These are phyloP conservation scores for Dipodascus albidus DNA, from an alignment of 805 yeast genomes.

Conservation along the genomic window DNA sequence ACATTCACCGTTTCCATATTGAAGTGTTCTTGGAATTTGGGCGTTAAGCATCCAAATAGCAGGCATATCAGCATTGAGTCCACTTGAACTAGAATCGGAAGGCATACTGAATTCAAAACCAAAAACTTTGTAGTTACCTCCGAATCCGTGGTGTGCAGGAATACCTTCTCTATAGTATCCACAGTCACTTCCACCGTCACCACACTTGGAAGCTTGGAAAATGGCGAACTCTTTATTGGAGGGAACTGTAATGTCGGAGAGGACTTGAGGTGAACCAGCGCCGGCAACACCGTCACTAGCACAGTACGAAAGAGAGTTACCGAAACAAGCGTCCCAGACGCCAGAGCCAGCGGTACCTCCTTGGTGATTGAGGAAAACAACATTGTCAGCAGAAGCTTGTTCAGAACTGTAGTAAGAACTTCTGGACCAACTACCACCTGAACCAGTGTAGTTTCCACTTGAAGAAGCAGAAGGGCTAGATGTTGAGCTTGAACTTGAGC, in stretches of 20 bases:
- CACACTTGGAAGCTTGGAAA: conserved; percentile 44
- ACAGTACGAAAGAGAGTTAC: conserved; percentile 83
- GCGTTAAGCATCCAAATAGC: conserved; percentile 96
- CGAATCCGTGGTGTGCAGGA: conserved; percentile 93
- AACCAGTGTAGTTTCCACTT: conserved; percentile 27
- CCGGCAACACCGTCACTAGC: conserved; percentile 68
- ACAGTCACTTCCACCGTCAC: conserved; percentile 35
- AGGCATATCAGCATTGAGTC: conserved; percentile 82
- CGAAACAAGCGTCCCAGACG: conserved; percentile 74
- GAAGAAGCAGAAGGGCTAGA: conserved; percentile 24
- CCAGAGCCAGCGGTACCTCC: conserved; percentile 88
- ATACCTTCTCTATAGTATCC: conserved; percentile 78
- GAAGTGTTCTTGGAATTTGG: conserved; percentile 90
- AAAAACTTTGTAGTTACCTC: conserved; percentile 74
- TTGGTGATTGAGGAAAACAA: conserved; percentile 72
- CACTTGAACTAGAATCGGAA: conserved; percentile 35
- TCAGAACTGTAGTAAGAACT: conserved; percentile 54
- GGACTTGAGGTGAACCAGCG: conserved; percentile 57
- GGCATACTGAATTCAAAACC: conserved; percentile 96
- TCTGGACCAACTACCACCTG: conserved; percentile 59
- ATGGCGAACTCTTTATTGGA: conserved; percentile 76
- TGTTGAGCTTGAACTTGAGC: not conserved
- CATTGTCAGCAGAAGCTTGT: conserved; percentile 60
- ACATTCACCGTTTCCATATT: conserved; percentile 76
- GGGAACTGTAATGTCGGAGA: conserved; percentile 54